Evolutionary conservation across 139 green algal species (phyloP).

Genomic region (Pleodorina starrii): DNA sequence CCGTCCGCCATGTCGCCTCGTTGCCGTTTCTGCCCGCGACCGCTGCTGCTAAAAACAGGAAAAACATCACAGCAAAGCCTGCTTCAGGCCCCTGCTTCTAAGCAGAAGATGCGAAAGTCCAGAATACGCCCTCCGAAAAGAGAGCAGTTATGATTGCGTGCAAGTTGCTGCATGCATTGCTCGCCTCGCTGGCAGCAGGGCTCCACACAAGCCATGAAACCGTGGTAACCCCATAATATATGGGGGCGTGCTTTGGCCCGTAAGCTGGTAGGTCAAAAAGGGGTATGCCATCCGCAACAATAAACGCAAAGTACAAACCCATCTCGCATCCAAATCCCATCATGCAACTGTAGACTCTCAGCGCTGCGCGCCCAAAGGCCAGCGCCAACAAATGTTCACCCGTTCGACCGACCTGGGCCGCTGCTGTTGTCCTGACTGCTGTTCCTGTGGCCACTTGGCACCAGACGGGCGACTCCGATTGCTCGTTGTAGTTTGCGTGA

Average conservation of each 20-base stretch:
- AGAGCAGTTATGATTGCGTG: not conserved
- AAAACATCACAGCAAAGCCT: too few species aligned
- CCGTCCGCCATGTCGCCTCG: constrained; percentile 8
- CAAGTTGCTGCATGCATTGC: too few species aligned
- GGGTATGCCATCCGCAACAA: too few species aligned
- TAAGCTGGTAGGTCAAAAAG: too few species aligned
- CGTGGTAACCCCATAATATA: too few species aligned
- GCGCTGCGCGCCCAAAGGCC: too few species aligned
- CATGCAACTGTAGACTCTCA: too few species aligned
- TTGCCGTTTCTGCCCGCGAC: constrained; percentile 13
- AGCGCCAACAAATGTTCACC: too few species aligned
- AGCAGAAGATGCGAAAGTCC: not conserved
- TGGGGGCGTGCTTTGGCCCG: too few species aligned
- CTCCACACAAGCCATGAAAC: too few species aligned
- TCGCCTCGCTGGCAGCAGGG: not conserved
- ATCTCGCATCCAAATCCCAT: too few species aligned
- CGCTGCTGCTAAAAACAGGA: constrained; percentile 16
- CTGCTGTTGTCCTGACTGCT: constrained; percentile 16
- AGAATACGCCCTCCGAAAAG: not conserved
- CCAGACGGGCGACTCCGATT: constrained; percentile 1
- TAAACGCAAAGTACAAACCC: too few species aligned
- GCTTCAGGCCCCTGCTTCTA: constrained; percentile 35
- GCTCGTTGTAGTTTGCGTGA: constrained; percentile 34
- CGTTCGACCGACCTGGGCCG: constrained; percentile 26
- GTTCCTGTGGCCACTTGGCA: constrained; percentile 36